Conservation (phyloP, 805 yeast genomes). For the Saturnispora saitoi region DNA sequence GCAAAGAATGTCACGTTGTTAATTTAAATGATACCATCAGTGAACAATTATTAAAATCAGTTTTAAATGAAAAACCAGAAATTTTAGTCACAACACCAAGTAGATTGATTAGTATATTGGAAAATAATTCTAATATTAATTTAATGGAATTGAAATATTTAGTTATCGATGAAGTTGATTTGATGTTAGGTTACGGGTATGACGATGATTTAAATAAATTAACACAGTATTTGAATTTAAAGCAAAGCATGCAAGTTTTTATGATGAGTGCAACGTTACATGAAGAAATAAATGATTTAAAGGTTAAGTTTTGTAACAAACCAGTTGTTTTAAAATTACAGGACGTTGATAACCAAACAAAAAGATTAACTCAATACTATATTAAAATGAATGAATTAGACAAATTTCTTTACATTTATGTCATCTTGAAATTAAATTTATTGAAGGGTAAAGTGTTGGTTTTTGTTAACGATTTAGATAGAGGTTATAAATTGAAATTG, state of each 20-base stretch:
- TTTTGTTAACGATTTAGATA: slow-evolving; percentile 89
- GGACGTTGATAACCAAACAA: slow-evolving; percentile 45
- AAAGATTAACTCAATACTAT: slow-evolving; percentile 72
- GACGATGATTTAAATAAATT: slow-evolving; percentile 71
- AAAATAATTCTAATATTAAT: slow-evolving; percentile 37
- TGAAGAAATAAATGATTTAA: slow-evolving; percentile 74
- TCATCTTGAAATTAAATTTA: slow-evolving; percentile 78
- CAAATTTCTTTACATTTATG: slow-evolving; percentile 83
- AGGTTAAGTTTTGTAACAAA: slow-evolving; percentile 66
- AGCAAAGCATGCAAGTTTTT: slow-evolving; percentile 75
- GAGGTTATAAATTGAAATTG: slow-evolving; percentile 86
- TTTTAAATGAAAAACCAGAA: slow-evolving; percentile 69
- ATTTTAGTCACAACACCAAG: slow-evolving; percentile 84
- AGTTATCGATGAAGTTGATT: slow-evolving; percentile 93
- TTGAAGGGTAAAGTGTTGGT: slow-evolving; percentile 86
- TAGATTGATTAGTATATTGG: slow-evolving; percentile 50
- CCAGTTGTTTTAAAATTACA: slow-evolving; percentile 80
- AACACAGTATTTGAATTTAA: slow-evolving; percentile 54
- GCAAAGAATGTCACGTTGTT: slow-evolving; percentile 50
- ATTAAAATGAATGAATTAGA: slow-evolving; percentile 84
- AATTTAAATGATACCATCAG: slow-evolving; percentile 58
- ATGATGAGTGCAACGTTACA: slow-evolving; percentile 94
- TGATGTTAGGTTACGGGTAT: slow-evolving; percentile 84
- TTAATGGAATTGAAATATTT: slow-evolving; percentile 54
- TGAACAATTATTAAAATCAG: slow-evolving; percentile 61